A percentile compares a stretch with the other conserved stretches of the same genome.
phyloP scores from a whole-genome alignment of 169 alveolate genomes.

The Plasmodium sp. region DNA sequence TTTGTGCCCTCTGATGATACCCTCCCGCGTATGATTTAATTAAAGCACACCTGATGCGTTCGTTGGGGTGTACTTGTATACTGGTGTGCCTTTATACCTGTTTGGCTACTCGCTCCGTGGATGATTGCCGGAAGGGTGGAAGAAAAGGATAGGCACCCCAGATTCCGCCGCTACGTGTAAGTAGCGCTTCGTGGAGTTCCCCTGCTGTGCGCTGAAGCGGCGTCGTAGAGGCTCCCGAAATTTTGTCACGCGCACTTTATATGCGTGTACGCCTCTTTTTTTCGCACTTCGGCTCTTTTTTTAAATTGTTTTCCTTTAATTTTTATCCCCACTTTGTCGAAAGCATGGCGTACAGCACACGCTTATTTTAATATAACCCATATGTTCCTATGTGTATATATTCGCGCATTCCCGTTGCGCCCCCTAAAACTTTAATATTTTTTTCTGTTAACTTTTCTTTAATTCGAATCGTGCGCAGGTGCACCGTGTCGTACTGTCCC shows the following conservation, averaged over 20 bases:
- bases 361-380: background rate
- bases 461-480: background rate
- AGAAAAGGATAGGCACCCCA: background rate
- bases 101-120: background rate
- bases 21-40: background rate
- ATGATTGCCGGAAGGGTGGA: background rate
- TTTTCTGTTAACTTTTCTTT: background rate
- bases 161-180: background rate
- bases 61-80: background rate
- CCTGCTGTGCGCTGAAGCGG: background rate
- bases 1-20: background rate
- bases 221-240: background rate
- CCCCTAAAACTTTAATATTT: background rate
- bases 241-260: background rate
- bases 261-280: background rate
- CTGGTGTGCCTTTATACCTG: background rate
- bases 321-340: background rate
- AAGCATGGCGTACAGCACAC: background rate
- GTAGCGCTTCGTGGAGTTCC: background rate
- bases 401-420: background rate
- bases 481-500: background rate
- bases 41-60: background rate
- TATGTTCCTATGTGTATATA: background rate
- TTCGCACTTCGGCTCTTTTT: background rate
- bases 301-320: background rate